Evolutionary conservation across 495 filamentous ascomycete genomes (phyloP).

Genomic region (Aspergillus conjunctus): DNA sequence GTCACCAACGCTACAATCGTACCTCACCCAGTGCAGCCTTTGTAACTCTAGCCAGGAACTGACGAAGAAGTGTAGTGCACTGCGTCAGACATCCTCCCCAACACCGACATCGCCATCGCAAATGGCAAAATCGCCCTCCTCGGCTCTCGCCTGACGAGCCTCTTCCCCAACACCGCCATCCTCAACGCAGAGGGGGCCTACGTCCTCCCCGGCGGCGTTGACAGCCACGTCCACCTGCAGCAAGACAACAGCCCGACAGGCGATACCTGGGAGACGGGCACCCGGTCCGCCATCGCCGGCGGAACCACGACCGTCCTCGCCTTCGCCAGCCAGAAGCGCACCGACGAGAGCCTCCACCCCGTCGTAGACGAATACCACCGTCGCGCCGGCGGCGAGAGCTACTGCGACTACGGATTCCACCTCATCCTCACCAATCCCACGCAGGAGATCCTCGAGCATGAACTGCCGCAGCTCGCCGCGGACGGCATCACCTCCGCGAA

Average conservation of each 20-base stretch:
- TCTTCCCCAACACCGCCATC: constrained; percentile 36
- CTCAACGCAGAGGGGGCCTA: constrained; percentile 36
- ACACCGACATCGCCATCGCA: constrained; percentile 54
- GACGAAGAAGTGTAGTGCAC: constrained; percentile 31
- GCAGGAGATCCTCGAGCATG: constrained; percentile 41
- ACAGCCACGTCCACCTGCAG: constrained; percentile 48
- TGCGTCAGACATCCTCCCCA: constrained; percentile 41
- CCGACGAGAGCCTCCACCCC: constrained; percentile 48
- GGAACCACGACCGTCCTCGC: constrained; percentile 63
- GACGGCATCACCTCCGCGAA: constrained; percentile 59
- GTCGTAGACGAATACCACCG: constrained; percentile 52
- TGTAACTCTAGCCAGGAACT: not conserved
- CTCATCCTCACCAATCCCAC: constrained; percentile 58
- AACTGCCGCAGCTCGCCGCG: constrained; percentile 46
- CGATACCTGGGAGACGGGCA: constrained; percentile 49
- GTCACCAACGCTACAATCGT: constrained; percentile 26
- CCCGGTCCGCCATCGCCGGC: constrained; percentile 59
- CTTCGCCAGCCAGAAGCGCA: constrained; percentile 58
- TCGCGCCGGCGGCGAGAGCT: constrained; percentile 48
- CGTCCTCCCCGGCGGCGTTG: constrained; percentile 47
- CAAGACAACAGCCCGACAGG: constrained; percentile 52
- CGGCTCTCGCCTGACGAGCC: constrained; percentile 27
- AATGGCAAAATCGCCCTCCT: constrained; percentile 54
- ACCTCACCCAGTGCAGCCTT: not conserved
- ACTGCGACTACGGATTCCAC: constrained; percentile 65